Evolutionary conservation across 2,329 filamentous ascomycete species (phyloP), one percentile per base, ranked within the genome.

Genomic region (Phyllosticta citrichinensis): DNA sequence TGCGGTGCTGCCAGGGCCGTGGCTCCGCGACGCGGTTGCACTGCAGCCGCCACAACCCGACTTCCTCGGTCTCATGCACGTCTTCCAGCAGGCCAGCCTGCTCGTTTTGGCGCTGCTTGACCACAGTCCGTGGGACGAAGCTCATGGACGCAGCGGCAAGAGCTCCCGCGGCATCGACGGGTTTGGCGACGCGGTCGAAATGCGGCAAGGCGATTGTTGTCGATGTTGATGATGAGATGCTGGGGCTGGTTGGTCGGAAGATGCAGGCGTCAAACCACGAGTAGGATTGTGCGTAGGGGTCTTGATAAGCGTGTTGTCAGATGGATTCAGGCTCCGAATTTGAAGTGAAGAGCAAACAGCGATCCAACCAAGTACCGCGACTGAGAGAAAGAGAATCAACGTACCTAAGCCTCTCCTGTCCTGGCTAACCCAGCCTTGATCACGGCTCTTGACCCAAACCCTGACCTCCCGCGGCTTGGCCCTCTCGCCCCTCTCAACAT

Each of bases 241-340:
- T 22, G 22, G 68, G 65, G 6, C 70, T 30, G 8, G 72, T 70
- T 1, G 63, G 64, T 10, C 70, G 66, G 6, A 72, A 35, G 14
- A 73, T 71, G 8, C 68, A 70, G 1, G 66, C 64, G 30, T 73
- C 71, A 8, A 71, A 60, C 71, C 71, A 73, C 2, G 69, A 57
- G 27, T 47, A 71, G 2, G 69, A 69, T 3, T 69, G 71, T 11
- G 63, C 55, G 57, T 65, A 73, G 0, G 69, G 68, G 19, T 63
- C 66, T 55, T 40, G 51, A 22, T 20, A 22, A 3, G 3, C 2
- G 27, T 14, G 2, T 9, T 2, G 27, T 19, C 11, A 22, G 20
- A 20, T 47, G 30, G 2, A 1, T 22, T 50, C 8, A 20, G 20
- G 19, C 17, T 20, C 8, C 0, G 27, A 35, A 27, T 50, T 6